These are phyloP conservation scores for Trichoderma gracile DNA, from an alignment of 2,329 filamentous ascomycete species.

Conservation along the genomic window DNA sequence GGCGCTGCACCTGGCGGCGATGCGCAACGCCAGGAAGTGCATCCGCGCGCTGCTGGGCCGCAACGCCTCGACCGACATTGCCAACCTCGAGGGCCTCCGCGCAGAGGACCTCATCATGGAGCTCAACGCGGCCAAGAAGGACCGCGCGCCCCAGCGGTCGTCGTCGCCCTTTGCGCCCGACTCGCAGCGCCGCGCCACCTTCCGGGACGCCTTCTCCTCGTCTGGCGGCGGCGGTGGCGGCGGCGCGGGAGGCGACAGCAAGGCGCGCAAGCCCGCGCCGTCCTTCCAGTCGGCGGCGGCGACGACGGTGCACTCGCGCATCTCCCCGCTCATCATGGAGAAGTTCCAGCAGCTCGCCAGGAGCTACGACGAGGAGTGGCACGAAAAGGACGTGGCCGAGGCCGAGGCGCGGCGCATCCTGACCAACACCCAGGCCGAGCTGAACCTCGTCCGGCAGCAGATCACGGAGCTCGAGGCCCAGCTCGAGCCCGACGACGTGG, in stretches of 20 bases:
- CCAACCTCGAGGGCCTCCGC: conserved; percentile 77
- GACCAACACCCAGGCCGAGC: conserved; percentile 66
- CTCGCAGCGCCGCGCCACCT: conserved; percentile 57
- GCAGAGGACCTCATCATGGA: conserved; percentile 82
- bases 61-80: conserved; percentile 79
- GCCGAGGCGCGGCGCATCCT: conserved; percentile 67
- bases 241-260: conserved; percentile 11
- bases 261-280: conserved; percentile 44
- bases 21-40: conserved; percentile 85
- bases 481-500: conserved; percentile 57
- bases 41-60: conserved; percentile 77
- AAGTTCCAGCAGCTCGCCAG: conserved; percentile 70
- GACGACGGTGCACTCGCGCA: conserved; percentile 67
- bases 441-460: conserved; percentile 60
- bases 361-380: conserved; percentile 73
- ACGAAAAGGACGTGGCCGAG: conserved; percentile 70
- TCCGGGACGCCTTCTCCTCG: conserved; percentile 52
- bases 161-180: conserved; percentile 70
- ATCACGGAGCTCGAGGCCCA: conserved; percentile 58
- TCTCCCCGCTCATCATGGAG: conserved; percentile 68
- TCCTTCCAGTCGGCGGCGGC: conserved; percentile 64
- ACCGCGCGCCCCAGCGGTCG: conserved; percentile 69
- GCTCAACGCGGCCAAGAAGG: conserved; percentile 67
- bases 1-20: conserved; percentile 71
- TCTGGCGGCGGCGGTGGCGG: conserved; percentile 43